phyloP scores from a whole-genome alignment of 495 filamentous ascomycete species.

The Annulohypoxylon nitens region DNA sequence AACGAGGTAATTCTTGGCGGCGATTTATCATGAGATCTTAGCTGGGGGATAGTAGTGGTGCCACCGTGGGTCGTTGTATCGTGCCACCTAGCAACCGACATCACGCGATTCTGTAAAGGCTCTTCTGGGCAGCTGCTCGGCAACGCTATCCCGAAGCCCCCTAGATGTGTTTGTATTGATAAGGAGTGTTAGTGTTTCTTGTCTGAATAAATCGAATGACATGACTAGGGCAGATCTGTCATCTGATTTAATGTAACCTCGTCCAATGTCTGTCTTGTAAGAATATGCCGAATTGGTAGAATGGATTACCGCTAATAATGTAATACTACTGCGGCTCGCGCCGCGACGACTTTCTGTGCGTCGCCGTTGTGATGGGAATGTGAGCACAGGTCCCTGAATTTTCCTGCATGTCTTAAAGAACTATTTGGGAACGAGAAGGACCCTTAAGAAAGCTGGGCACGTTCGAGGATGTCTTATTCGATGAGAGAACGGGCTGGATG shows the following conservation, averaged over 20 bases:
- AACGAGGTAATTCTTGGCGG: conserved; percentile 42
- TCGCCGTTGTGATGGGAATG: conserved; percentile 10
- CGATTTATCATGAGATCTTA: conserved; percentile 36
- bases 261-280: conserved; percentile 32
- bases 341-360: conserved; percentile 16
- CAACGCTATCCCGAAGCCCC: conserved; percentile 32
- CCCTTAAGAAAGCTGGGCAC: conserved; percentile 1
- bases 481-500: conserved; percentile 7
- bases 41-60: conserved; percentile 29
- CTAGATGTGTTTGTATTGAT: conserved; percentile 22
- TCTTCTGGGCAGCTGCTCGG: conserved; percentile 31
- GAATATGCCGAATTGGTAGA: conserved; percentile 22
- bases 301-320: conserved; percentile 9
- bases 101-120: conserved; percentile 31
- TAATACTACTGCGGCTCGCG: conserved; percentile 16
- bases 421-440: conserved; percentile 12
- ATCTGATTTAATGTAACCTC: conserved; percentile 36
- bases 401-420: conserved; percentile 9
- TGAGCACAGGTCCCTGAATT: conserved; percentile 25
- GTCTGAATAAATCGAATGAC: conserved; percentile 37
- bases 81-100: conserved; percentile 39
- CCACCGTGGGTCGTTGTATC: conserved; percentile 38
- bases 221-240: conserved; percentile 39
- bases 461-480: conserved; percentile 7
- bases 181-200: conserved; percentile 31